Conservation (phyloP, 202 grass and related monocot genomes). For the Setaria italica region DNA sequence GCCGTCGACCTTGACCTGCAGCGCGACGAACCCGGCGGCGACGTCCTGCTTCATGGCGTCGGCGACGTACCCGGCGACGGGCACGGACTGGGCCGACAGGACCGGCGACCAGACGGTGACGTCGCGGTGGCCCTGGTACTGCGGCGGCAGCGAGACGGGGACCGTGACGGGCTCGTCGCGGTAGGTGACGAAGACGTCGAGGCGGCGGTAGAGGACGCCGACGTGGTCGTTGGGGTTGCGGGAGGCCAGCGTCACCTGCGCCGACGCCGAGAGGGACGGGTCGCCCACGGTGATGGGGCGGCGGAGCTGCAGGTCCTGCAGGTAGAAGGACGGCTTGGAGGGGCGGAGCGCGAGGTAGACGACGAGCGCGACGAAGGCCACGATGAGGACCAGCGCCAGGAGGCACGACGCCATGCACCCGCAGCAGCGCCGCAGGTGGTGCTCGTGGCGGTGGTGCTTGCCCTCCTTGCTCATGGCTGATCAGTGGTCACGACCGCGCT, state of each 20-base stretch:
- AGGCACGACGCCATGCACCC: slow-evolving; percentile 52
- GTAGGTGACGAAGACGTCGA: slow-evolving; percentile 73
- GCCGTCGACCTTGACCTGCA: slow-evolving; percentile 71
- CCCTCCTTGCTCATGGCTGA: slow-evolving; percentile 67
- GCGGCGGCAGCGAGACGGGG: slow-evolving; percentile 61
- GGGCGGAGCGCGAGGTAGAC: slow-evolving; percentile 77
- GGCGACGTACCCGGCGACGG: slow-evolving; percentile 55
- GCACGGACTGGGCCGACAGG: slow-evolving; percentile 56
- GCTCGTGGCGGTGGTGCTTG: slow-evolving; percentile 42
- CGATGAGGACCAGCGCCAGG: slow-evolving; percentile 54
- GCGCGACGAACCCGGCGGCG: slow-evolving; percentile 45
- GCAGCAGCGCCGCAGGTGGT: slow-evolving; percentile 63
- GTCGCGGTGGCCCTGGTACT: slow-evolving; percentile 84
- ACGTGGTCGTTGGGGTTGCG: slow-evolving; percentile 79
- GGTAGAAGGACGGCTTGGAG: slow-evolving; percentile 76
- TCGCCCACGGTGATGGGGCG: slow-evolving; percentile 49
- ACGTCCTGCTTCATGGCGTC: slow-evolving; percentile 62
- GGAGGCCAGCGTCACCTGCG: slow-evolving; percentile 67
- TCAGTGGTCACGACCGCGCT: background rate
- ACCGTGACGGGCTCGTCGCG: slow-evolving; percentile 60
- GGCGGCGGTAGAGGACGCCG: slow-evolving; percentile 59
- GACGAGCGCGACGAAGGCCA: slow-evolving; percentile 58
- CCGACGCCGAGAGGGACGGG: slow-evolving; percentile 59
- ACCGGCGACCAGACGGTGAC: slow-evolving; percentile 75
- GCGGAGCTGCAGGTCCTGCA: slow-evolving; percentile 71